These are phyloP conservation scores for Cichorium intybus DNA, from an alignment of 140 eudicot genomes.

Conservation along the genomic window DNA sequence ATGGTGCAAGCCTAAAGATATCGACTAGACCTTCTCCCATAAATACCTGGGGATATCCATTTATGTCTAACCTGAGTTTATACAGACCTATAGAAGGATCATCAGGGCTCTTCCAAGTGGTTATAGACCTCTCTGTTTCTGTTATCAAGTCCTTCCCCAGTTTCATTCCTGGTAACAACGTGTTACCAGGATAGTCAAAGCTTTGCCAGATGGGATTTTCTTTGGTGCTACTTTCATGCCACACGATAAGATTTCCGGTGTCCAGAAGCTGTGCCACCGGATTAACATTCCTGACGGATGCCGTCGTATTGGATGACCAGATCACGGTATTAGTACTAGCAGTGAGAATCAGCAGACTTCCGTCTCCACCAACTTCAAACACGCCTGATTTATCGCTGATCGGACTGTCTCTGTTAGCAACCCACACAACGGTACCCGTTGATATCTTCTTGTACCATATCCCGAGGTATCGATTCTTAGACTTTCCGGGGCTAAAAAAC, in stretches of 20 bases:
- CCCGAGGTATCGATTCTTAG: neutral
- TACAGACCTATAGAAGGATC: neutral
- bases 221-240: neutral
- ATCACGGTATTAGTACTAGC: neutral
- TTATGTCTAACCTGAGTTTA: neutral
- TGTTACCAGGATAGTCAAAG: neutral
- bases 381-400: neutral
- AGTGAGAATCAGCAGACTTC: neutral
- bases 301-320: neutral
- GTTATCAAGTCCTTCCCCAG: neutral
- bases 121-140: neutral
- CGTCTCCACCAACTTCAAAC: neutral
- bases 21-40: neutral
- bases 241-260: neutral
- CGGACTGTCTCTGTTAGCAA: neutral
- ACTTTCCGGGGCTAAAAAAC: neutral
- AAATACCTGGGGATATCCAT: neutral
- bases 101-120: neutral
- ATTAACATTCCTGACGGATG: neutral
- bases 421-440: neutral
- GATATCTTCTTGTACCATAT: neutral
- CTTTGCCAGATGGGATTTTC: neutral
- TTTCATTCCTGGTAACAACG: neutral
- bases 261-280: neutral
- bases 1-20: neutral